These are phyloP conservation scores for Xylaria polymorpha DNA, from an alignment of 2,329 filamentous ascomycete genomes.

Conservation along the genomic window DNA sequence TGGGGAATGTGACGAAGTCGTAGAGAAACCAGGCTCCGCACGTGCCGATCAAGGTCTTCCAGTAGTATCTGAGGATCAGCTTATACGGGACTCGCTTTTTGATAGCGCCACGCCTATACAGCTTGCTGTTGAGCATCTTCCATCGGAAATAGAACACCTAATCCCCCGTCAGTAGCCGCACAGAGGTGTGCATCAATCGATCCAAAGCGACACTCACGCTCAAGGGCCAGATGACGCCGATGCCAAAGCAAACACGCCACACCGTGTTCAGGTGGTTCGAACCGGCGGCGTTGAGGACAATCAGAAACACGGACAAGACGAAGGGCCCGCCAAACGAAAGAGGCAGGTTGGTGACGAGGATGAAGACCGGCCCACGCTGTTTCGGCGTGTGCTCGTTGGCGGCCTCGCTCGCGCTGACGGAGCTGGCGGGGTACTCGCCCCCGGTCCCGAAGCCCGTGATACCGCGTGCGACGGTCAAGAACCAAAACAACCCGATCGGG, in stretches of 20 bases:
- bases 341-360: slow-evolving; percentile 30
- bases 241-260: slow-evolving; percentile 30
- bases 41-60: slow-evolving; percentile 31
- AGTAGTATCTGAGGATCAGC: slow-evolving; percentile 30
- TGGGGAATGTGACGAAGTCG: slow-evolving; percentile 33
- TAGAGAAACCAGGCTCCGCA: slow-evolving; percentile 35
- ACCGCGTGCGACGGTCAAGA: slow-evolving; percentile 28
- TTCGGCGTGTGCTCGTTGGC: slow-evolving; percentile 27
- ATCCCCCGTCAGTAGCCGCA: background rate
- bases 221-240: slow-evolving; percentile 32
- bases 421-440: slow-evolving; percentile 35
- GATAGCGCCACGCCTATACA: slow-evolving; percentile 30
- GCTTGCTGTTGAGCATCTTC: slow-evolving; percentile 34
- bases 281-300: slow-evolving; percentile 19
- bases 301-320: slow-evolving; percentile 27
- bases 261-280: slow-evolving; percentile 29
- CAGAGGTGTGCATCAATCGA: no score
- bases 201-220: slow-evolving; percentile 8
- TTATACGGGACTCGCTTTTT: slow-evolving; percentile 30
- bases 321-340: slow-evolving; percentile 31
- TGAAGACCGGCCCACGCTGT: slow-evolving; percentile 29
- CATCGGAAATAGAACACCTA: slow-evolving; percentile 35
- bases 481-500: slow-evolving; percentile 33
- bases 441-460: slow-evolving; percentile 30
- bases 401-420: slow-evolving; percentile 31